Evolutionary conservation across 768 basidiomycete species (phyloP), one percentile per base, ranked within the genome.

Genomic region (Boletus rex-veris): DNA sequence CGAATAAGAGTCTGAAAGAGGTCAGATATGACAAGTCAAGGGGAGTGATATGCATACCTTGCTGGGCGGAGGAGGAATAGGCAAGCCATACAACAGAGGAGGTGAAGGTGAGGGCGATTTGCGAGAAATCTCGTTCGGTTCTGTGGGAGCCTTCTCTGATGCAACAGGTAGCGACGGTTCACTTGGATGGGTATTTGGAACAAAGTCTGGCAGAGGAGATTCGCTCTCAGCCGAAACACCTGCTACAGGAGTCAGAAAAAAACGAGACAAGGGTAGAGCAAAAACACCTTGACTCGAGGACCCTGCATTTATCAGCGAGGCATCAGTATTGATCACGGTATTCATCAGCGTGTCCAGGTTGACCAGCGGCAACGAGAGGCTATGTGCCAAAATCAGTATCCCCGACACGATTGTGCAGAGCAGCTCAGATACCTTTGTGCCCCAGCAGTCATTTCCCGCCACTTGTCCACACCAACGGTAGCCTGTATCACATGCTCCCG

Each of bases 381-480:
- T 80, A 54, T 4, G 26, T 40, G 24, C 21, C 15, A 4, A 54
- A 35, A 43, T 70, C 16, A 60, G 54, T n/a, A 28, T 14, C 16
- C 3, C 35, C 7, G 35, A 38, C 16, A 44, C 16, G 48, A n/a
- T 16, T 9, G 15, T 45, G 31, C 15, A 48, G 41, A 54, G 37
- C 28, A 48, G 18, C 31, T 11, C 40, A 37, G 65, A 71, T 44
- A 87, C 87, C 70, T 75, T 58, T 73, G 73, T 2, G 81, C 80
- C 56, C 82, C 80, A 0, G 75, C 68, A 0, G 74, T 70, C 35
- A 88, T 64, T 36, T 80, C 77, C 30, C 70, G 68, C 86, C 85
- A 90, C 19, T 57, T 72, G n/a, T 75, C 76, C 19, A 64, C 60
- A 3, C 85, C 84, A n/a, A 84, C 67, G 1, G 77, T 81, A 11